Conservation (phyloP, 2,329 filamentous ascomycete genomes). For the Cytospora piceae region DNA sequence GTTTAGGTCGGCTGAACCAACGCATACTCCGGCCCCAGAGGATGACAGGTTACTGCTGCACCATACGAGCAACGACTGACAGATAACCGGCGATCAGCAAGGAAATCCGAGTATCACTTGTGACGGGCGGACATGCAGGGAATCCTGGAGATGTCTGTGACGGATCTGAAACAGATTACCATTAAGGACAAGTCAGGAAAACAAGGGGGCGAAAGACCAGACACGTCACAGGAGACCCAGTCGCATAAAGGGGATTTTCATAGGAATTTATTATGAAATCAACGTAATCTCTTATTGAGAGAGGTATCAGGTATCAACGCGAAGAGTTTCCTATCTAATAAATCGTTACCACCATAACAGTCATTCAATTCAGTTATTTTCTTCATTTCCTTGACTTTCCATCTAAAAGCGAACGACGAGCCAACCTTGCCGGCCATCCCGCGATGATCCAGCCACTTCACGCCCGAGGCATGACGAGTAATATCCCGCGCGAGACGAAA, state of each 20-base stretch:
- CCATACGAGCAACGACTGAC: no score
- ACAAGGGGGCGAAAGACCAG: background rate
- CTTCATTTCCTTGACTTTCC: background rate
- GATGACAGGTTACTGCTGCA: no score
- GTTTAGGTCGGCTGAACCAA: background rate
- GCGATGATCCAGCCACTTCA: background rate
- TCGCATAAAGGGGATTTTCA: background rate
- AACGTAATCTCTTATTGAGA: background rate
- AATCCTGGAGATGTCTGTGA: no score
- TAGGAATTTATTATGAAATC: background rate
- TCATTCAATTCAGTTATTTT: background rate
- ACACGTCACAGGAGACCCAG: background rate
- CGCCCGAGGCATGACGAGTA: background rate
- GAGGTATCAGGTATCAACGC: constrained; percentile 6
- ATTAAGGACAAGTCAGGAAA: no score
- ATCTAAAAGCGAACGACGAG: background rate
- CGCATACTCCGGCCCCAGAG: no score
- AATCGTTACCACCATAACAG: background rate
- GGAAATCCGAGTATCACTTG: no score
- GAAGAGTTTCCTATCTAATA: background rate
- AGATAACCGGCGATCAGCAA: no score
- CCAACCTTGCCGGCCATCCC: background rate
- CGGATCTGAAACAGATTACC: no score
- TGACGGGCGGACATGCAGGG: no score
- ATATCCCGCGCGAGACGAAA: background rate